Percentiles rank a stretch among this genome's conserved stretches.
These are phyloP conservation scores for Lichtheimia hyalospora DNA, from an alignment of 371 early-diverging fungal species.

Conservation along the genomic window DNA sequence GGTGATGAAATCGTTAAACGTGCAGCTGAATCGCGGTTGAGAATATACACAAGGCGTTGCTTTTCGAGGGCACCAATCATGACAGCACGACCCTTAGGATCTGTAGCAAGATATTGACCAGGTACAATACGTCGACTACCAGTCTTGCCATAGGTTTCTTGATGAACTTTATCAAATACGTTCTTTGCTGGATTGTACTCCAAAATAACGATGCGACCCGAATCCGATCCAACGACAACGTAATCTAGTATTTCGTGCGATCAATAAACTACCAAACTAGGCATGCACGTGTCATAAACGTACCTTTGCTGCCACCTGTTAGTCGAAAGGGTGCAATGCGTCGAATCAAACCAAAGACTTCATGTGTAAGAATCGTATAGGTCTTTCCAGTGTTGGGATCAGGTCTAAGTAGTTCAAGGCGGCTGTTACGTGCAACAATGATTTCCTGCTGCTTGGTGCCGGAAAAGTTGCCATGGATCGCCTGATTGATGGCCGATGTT, in stretches of 20 bases:
- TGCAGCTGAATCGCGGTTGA: slow-evolving; percentile 89
- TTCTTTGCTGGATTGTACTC: slow-evolving; percentile 83
- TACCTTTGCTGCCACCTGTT: slow-evolving; percentile 77
- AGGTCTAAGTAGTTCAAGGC: slow-evolving; percentile 80
- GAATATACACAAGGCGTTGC: slow-evolving; percentile 93
- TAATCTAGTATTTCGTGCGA: slow-evolving; percentile 63
- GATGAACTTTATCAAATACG: slow-evolving; percentile 81
- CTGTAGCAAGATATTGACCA: slow-evolving; percentile 93
- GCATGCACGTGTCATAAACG: background rate
- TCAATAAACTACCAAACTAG: background rate
- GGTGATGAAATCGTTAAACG: slow-evolving; percentile 93
- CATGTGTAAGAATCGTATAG: slow-evolving; percentile 68
- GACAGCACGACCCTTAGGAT: slow-evolving; percentile 96
- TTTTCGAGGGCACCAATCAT: slow-evolving; percentile 96
- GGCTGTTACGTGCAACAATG: slow-evolving; percentile 77
- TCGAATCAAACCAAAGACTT: slow-evolving; percentile 88
- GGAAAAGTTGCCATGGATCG: slow-evolving; percentile 91
- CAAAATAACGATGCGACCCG: slow-evolving; percentile 88
- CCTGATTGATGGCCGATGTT: slow-evolving; percentile 75
- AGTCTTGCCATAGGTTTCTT: slow-evolving; percentile 95
- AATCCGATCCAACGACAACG: slow-evolving; percentile 88
- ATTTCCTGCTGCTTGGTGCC: slow-evolving; percentile 93
- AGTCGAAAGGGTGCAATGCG: slow-evolving; percentile 74
- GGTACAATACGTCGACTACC: slow-evolving; percentile 91
- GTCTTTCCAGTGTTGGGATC: slow-evolving; percentile 86